Evolutionary conservation across 345 rosid genomes (phyloP).

Genomic region (Erucastrum elatum): DNA sequence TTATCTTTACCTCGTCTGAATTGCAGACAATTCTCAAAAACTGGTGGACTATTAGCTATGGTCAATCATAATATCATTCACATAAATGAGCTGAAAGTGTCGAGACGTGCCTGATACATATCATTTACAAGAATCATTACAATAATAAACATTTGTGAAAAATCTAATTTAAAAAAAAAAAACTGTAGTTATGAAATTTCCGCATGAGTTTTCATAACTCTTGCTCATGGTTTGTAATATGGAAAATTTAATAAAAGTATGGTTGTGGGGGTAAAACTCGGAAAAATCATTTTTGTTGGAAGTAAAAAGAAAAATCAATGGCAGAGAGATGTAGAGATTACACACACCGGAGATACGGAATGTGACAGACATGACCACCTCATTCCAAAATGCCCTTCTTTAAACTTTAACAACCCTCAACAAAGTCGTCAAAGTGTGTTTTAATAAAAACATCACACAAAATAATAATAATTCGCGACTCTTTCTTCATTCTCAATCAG

Average conservation of each 20-base stretch:
- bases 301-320: background rate
- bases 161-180: too few species aligned
- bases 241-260: background rate
- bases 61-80: too few species aligned
- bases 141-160: too few species aligned
- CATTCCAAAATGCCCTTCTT: background rate
- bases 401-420: background rate
- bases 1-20: too few species aligned
- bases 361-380: slow-evolving; percentile 10
- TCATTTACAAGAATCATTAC: too few species aligned
- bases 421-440: slow-evolving; percentile 21
- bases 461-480: slow-evolving; percentile 21
- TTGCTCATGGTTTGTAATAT: background rate
- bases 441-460: slow-evolving; percentile 8
- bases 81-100: too few species aligned
- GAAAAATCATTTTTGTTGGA: background rate
- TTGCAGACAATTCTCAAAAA: too few species aligned
- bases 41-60: too few species aligned
- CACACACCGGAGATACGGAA: slow-evolving; percentile 25
- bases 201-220: background rate
- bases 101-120: too few species aligned
- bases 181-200: too few species aligned
- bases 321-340: background rate
- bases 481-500: slow-evolving; percentile 16
- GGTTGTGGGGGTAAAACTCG: too few species aligned